A percentile compares a stretch with the other conserved stretches of the same genome.
These are phyloP conservation scores for Meripilus lineatus DNA, from an alignment of 1,284 basidiomycete genomes.

Conservation along the genomic window DNA sequence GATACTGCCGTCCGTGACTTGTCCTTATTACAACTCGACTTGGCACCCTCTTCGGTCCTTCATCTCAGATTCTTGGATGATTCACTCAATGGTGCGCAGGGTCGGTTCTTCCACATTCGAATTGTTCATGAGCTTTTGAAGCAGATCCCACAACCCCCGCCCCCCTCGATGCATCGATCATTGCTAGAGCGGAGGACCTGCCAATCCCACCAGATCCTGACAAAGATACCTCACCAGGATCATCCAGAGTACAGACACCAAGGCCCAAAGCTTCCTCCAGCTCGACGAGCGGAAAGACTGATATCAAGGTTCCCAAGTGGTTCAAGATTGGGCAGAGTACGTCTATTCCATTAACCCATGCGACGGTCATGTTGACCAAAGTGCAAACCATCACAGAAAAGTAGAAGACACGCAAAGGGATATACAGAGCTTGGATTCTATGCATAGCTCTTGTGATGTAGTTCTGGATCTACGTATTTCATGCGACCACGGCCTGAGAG, in stretches of 20 bases:
- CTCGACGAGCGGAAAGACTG: slow-evolving; percentile 18
- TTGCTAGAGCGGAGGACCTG: slow-evolving; percentile 55
- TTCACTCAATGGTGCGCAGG: slow-evolving; percentile 28
- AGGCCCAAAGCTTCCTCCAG: slow-evolving; percentile 2
- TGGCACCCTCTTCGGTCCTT: slow-evolving; percentile 78
- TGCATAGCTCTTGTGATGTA: slow-evolving; percentile 1
- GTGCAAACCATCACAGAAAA: slow-evolving; percentile 3
- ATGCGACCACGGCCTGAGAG: slow-evolving; percentile 15
- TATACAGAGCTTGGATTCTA: not conserved
- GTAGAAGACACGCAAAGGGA: not conserved
- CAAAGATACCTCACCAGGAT: slow-evolving; percentile 11
- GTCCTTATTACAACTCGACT: slow-evolving; percentile 62
- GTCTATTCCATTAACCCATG: slow-evolving; percentile 4
- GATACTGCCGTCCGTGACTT: slow-evolving; percentile 67
- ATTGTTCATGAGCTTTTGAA: not conserved
- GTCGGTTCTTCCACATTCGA: not conserved
- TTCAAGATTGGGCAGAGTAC: slow-evolving; percentile 46
- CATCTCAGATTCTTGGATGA: slow-evolving; percentile 73
- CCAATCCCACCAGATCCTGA: slow-evolving; percentile 45
- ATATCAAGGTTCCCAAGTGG: slow-evolving; percentile 73
- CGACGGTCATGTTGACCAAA: not conserved
- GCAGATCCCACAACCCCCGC: slow-evolving; percentile 41
- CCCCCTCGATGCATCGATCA: slow-evolving; percentile 56
- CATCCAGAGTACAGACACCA: slow-evolving; percentile 8
- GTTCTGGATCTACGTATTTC: slow-evolving; percentile 16